Base-by-base conservation (phyloP, 192 early-diverging fungal species). In the Umbelopsis ramanniana region DNA sequence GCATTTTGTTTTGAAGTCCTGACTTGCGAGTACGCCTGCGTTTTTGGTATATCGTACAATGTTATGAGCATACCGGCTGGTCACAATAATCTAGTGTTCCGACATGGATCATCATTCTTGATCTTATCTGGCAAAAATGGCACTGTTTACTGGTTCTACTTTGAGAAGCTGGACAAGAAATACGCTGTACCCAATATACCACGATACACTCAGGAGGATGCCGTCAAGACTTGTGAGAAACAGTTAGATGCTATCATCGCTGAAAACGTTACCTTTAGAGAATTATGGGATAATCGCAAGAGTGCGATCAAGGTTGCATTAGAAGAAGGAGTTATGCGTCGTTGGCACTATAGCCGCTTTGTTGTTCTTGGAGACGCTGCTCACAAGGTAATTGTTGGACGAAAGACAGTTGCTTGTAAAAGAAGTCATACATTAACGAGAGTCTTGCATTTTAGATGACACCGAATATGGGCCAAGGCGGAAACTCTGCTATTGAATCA, bases 331-430 rank as follows among this genome's bases (percentile, higher is more conserved):
- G 46, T 74, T 24, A 63, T 50, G 24, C 24, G 26, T 22, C 73
- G 68, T 6, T 74, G 73, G 73, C 69, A 63, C 29, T 68, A 74
- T 60, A 38, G 68, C 6, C 67, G 73, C 5, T 69, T 47, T 21
- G 73, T 74, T 38, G n/a, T 68, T 2, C 23, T 74, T 24, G 72
- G 72, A 2, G 72, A 74, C 38, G 72, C 72, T 7, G 52, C 52
- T 21, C 73, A 74, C 43, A 69, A 74, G 68, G 57, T 63, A 63
- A 60, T 17, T 37, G 12, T 19, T 19, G 6, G 19, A 35, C 8
- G 11, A 5, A 6, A 19, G 57, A n/a, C 15, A 8, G 15, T 15
- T 43, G 6, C 0, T 43, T 7, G 8, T 43, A 5, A 43, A 7
- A 43, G 40, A 43, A 7, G 40, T 43, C 11, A 29, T 4, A 43